phyloP scores from a whole-genome alignment of 2,329 filamentous ascomycete genomes.

The Hortaea sp. region DNA sequence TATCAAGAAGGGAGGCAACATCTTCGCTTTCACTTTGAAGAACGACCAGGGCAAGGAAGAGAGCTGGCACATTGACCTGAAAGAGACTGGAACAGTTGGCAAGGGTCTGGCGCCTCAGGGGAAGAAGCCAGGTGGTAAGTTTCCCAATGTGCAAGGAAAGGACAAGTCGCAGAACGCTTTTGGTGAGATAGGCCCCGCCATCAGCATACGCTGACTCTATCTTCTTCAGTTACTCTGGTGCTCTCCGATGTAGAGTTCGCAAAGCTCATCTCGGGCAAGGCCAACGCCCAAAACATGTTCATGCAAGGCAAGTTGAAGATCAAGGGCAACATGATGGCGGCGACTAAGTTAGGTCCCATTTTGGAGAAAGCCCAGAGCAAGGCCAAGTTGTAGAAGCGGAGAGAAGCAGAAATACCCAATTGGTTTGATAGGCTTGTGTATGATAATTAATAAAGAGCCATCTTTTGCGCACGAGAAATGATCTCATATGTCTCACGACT shows the following conservation, averaged over 20 bases:
- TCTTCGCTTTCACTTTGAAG: constrained; percentile 90
- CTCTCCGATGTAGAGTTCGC: constrained; percentile 81
- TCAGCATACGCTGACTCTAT: neutral
- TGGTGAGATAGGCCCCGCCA: neutral
- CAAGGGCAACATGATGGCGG: constrained; percentile 97
- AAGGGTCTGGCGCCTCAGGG: constrained; percentile 58
- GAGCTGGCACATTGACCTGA: constrained; percentile 92
- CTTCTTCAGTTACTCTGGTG: constrained; percentile 61
- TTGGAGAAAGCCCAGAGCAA: constrained; percentile 77
- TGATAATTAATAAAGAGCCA: no score
- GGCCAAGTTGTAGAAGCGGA: constrained; percentile 59
- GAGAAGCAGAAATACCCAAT: no score
- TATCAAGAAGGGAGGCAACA: constrained; percentile 74
- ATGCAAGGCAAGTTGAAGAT: constrained; percentile 99
- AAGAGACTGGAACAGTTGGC: constrained; percentile 73
- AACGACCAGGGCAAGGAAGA: constrained; percentile 70
- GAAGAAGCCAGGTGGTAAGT: constrained; percentile 72
- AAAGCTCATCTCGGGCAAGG: constrained; percentile 73
- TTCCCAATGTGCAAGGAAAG: neutral
- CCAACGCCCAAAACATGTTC: constrained; percentile 89
- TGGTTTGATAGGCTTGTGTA: no score
- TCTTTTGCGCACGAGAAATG: no score
- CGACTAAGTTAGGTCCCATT: constrained; percentile 90
- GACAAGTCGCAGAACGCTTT: neutral
- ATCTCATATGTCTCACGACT: no score